These are phyloP conservation scores for Rhodamnia argentea DNA, from an alignment of 345 rosid genomes.

Conservation along the genomic window DNA sequence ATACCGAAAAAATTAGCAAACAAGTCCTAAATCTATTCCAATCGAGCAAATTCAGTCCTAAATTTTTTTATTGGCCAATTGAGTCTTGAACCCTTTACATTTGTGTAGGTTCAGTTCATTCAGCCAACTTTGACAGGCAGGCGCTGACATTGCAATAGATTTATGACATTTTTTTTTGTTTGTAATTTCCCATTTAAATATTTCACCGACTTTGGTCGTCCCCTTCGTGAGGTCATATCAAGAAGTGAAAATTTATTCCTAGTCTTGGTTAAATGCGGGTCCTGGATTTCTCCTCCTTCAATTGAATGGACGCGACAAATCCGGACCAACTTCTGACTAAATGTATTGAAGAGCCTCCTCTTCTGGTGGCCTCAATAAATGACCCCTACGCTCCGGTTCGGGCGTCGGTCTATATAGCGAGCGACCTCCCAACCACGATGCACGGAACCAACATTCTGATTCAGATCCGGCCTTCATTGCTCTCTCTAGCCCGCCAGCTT, in stretches of 20 bases:
- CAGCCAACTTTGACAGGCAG: no score
- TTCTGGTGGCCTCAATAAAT: neutral
- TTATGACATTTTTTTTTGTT: no score
- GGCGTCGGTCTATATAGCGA: neutral
- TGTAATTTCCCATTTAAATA: no score
- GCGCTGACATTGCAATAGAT: no score
- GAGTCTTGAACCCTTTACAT: no score
- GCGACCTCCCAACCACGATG: neutral
- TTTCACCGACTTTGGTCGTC: neutral
- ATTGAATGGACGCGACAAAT: neutral
- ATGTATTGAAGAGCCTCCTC: neutral
- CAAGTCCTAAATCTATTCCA: no score
- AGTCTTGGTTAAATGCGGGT: neutral
- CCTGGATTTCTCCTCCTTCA: neutral
- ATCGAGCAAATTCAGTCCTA: no score
- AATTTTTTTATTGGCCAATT: no score
- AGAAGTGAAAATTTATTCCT: neutral
- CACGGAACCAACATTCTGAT: neutral
- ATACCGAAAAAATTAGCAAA: no score
- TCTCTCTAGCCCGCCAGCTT: neutral
- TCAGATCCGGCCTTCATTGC: neutral
- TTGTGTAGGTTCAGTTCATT: no score
- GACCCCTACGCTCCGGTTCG: no score
- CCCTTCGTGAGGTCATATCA: neutral
- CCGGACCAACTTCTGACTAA: neutral